phyloP scores from a whole-genome alignment of 2,329 filamentous ascomycete genomes.

The Curvularia spicifera region DNA sequence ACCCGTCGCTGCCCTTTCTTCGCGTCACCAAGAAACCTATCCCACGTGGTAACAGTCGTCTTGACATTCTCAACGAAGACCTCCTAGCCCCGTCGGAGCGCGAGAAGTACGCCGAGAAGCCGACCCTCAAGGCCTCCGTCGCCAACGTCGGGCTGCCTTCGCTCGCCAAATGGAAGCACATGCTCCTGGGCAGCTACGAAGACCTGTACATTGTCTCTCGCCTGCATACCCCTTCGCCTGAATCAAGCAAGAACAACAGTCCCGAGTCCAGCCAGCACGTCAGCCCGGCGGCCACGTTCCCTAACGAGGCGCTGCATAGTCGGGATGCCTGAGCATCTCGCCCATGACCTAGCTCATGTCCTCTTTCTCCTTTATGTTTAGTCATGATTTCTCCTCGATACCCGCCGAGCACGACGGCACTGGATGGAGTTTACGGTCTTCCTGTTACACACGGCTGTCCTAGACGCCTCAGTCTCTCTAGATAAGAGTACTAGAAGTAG shows the following conservation, averaged over 20 bases:
- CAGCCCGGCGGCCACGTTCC: conserved; percentile 45
- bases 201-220: conserved; percentile 59
- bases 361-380: conserved; percentile 17
- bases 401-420: conserved; percentile 31
- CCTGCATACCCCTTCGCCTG: conserved; percentile 44
- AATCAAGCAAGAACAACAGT: conserved; percentile 49
- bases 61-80: conserved; percentile 57
- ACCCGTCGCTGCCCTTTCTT: conserved; percentile 49
- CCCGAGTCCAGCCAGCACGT: conserved; percentile 49
- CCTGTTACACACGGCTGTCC: neutral
- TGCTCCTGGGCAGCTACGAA: conserved; percentile 55
- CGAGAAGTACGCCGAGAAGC: conserved; percentile 51
- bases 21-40: conserved; percentile 57
- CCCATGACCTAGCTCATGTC: neutral
- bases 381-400: conserved; percentile 27
- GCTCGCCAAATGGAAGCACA: conserved; percentile 54
- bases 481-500: neutral
- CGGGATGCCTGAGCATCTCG: conserved; percentile 15
- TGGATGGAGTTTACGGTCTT: conserved; percentile 9
- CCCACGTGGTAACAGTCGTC: conserved; percentile 53
- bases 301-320: conserved; percentile 34
- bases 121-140: conserved; percentile 55
- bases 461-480: neutral
- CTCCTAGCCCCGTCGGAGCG: conserved; percentile 47
- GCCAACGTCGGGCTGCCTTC: conserved; percentile 56